Percentiles rank a stretch among this genome's conserved stretches.
Conservation (phyloP, 202 grass and related monocot genomes). For the Panicum virgatum region DNA sequence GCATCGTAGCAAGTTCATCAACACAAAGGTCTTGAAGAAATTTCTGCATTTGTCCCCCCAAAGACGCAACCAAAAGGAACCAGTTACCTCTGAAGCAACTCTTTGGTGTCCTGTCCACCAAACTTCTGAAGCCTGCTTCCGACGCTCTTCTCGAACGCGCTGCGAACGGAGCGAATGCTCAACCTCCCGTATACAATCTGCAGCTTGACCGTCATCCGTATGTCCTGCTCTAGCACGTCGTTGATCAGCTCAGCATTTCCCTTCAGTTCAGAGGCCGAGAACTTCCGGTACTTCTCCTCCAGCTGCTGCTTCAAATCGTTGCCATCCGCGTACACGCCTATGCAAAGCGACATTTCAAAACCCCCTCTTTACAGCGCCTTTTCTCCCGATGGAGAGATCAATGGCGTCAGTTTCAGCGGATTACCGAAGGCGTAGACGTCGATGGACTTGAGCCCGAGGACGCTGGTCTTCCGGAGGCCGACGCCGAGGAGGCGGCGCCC, state of each 20-base stretch:
- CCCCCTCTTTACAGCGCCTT: background rate
- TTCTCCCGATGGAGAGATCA: background rate
- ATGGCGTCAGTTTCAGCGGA: background rate
- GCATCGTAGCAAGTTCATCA: background rate
- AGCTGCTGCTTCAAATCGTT: slow-evolving; percentile 59
- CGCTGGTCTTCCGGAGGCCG: slow-evolving; percentile 66
- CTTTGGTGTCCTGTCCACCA: slow-evolving; percentile 56
- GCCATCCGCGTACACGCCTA: slow-evolving; percentile 87
- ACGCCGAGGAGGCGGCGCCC: slow-evolving; percentile 66
- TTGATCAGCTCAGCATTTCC: slow-evolving; percentile 49
- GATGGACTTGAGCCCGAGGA: slow-evolving; percentile 81
- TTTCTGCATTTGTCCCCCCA: background rate
- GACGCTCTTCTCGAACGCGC: slow-evolving; percentile 76
- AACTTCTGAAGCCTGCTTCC: slow-evolving; percentile 82
- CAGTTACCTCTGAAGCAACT: slow-evolving; percentile 84
- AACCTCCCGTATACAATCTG: slow-evolving; percentile 86
- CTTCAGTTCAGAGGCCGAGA: slow-evolving; percentile 59
- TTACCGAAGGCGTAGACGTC: slow-evolving; percentile 66
- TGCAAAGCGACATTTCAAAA: slow-evolving; percentile 26
- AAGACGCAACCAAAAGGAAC: slow-evolving; percentile 13
- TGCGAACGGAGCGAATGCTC: slow-evolving; percentile 64
- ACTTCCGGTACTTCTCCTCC: slow-evolving; percentile 54
- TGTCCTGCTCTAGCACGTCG: slow-evolving; percentile 61
- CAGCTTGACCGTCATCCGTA: slow-evolving; percentile 82
- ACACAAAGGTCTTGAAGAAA: background rate